Base-by-base conservation (phyloP, 1,284 basidiomycete genomes). In the Tilletia caries region DNA sequence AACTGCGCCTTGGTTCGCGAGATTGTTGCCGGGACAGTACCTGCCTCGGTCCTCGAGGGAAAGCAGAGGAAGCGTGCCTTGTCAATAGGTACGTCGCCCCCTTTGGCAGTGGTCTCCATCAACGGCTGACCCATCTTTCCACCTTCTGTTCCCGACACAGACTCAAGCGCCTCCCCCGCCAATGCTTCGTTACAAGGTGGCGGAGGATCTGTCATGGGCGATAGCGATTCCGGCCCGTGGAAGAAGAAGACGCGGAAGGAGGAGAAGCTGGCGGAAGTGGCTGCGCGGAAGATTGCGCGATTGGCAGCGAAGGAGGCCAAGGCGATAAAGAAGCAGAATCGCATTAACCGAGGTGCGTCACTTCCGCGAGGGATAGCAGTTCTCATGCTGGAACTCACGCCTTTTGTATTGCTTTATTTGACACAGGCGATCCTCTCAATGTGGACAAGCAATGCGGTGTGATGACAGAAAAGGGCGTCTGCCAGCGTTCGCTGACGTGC, bases 401-500 rank as follows among this genome's bases (percentile, higher is more conserved):
- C 52, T 27, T 13, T 20, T 27, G 13, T 15, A 27, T n/a, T n/a
- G n/a, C n/a, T n/a, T n/a, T n/a, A n/a, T n/a, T n/a, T n/a, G n/a
- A n/a, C 12, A 52, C 25, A 34, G 43, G 46, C 44, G 65, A 67
- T 5, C 78, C 80, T 15, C 70, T 81, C 68, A 91, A 98, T 83
- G 89, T 91, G 74, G 93, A 97, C 85, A 90, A 89, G 72, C 94
- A 98, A 79, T 98, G 95, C 78, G 95, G 96, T 68, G 95, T 98
- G 60, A 95, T 97, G 83, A 98, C 95, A 85, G 95, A 97, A 85
- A 97, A 97, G 83, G 88, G 88, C 60, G 93, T 92, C 0, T 98
- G 95, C 83, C 93, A 93, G n/a, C 92, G 95, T 50, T 94, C 93
- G 15, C 88, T 98, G 44, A 98, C 95, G 0, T 98, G 95, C 87